Base-by-base conservation (phyloP, 345 rosid species). In the Geranium rotundifolium region DNA sequence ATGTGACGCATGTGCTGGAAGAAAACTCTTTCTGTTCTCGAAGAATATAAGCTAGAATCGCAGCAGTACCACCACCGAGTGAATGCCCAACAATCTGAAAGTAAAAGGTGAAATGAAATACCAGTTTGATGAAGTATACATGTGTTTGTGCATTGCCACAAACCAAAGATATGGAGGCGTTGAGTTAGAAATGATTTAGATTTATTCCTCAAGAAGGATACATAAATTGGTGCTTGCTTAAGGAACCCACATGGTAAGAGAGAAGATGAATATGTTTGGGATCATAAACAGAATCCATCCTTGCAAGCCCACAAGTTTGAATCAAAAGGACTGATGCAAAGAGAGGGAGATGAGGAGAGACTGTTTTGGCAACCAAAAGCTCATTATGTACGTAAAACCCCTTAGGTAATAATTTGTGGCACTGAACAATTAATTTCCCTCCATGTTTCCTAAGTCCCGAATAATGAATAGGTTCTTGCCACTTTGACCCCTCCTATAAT, bases 61-160 rank as follows among this genome's bases (percentile, higher is more conserved):
- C 92, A 63, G 97, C 97, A 49, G 99, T 95, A 67, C 96, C 96
- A 29, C 99, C 99, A 34, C 99, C 99, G 71, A 95, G 95, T 17
- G 96, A 90, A 80, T 95, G 99, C 63, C 95, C 99, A 50, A 90
- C 91, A 69, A 95, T 82, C 99, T 95, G 74, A 69, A 73, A 57
- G 72, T n/a, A 62, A 69, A 19, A 54, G 29, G 46, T 17, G 58
- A 70, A 46, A 46, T 14, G 13, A 46, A 9, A 7, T 46, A 46
- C 15, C 0, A 34, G 41, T 8, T 34, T 34, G 6, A 5, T 34
- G 41, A 34, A 4, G 41, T 34, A 34, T 34, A 34, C 41, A 34
- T 34, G 41, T 34, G 41, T 34, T 34, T 34, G 41, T 34, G 41
- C 41, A 34, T 8, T 5, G 7, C 6, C 6, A 8, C 4, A 34